Base-by-base conservation (phyloP, 441 rosid species). In the Gossypium davidsonii region DNA sequence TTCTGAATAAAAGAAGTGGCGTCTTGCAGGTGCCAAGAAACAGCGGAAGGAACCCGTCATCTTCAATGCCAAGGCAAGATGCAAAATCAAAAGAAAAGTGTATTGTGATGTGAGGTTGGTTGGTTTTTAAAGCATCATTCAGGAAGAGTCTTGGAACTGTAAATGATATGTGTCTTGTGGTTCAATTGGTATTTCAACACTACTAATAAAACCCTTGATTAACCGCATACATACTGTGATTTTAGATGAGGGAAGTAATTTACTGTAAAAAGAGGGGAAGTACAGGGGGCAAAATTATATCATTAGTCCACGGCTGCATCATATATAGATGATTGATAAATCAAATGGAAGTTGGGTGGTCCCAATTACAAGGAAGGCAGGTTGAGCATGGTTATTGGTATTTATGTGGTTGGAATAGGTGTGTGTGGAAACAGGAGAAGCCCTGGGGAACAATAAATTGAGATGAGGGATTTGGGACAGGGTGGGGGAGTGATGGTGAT, bases 71-170 rank as follows among this genome's bases (percentile, higher is more conserved):
- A 5, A 90, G 69, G 82, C 78, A 86, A 1, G 96, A 90, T 0
- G 79, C 86, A 76, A 95, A 95, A 78, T 66, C 91, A 55, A 92
- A 93, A 79, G 96, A 87, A 2, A 95, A 84, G 82, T 95, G 99
- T 82, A 86, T 62, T 73, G 80, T 95, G 77, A 90, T 95, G 99
- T 93, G 89, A 92, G 77, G 73, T 64, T 69, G 42, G 66, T 39
- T n/a, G 42, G 66, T 39, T n/a, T 1, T 64, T 25, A 75, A 60
- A 73, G 74, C 72, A 18, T 73, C 72, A 18, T 73, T 23, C 39
- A 23, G 62, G 76, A 61, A 59, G 20, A 73, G 79, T 68, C 2
- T 9, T 58, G 74, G 42, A 48, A 58, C 6, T 86, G 92, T 88
- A 90, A 83, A 85, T 88, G 85, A 68, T 73, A 56, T 71, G 68